Base-by-base conservation (phyloP, 2,329 filamentous ascomycete species). In the Catunica adiposa region DNA sequence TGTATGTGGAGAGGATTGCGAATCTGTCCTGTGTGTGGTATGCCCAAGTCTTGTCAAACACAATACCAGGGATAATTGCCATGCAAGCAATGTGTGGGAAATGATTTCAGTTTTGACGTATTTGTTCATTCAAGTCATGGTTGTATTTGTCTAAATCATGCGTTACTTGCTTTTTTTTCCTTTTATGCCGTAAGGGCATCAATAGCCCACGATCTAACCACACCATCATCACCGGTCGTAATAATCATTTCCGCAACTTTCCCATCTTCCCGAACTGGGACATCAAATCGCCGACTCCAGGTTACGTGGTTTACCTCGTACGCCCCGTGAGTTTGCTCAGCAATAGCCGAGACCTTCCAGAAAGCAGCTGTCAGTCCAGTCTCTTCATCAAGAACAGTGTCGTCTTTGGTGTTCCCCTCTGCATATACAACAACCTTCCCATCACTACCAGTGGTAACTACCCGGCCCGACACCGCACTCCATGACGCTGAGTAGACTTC, bases 251-350 rank as follows among this genome's bases (percentile, higher is more conserved):
- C 90, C 63, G 95, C 87, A 17, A 57, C 42, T 25, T 26, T n/a
- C 7, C 23, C 11, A 2, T 48, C 44, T 23, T 72, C 67, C 2
- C 74, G 73, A 55, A 68, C 74, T 60, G 69, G 73, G 64, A 75
- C 75, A 66, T 95, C 89, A 57, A 80, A 84, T 57, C 89, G 76
- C 62, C 76, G 79, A 61, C 88, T 89, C 92, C 92, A 98, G 1
- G 79, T 81, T 51, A 92, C 77, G 67, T 96, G 89, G 64, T 98
- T 98, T 60, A 97, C 77, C 69, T 98, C 92, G 64, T 90, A 96
- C 1, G 94, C 86, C 0, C 88, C 89, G 66, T 98, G 92, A 1
- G 83, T 86, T 34, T 82, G 83, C 51, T 83, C 74, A 1, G 85
- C 65, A n/a, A 78, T 77, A 0, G 80, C 79, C 15, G 94, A 64